A percentile compares a stretch with the other conserved stretches of the same genome.
Evolutionary conservation across 1,284 basidiomycete genomes (phyloP).

Genomic region (Irpex rosettiformis): DNA sequence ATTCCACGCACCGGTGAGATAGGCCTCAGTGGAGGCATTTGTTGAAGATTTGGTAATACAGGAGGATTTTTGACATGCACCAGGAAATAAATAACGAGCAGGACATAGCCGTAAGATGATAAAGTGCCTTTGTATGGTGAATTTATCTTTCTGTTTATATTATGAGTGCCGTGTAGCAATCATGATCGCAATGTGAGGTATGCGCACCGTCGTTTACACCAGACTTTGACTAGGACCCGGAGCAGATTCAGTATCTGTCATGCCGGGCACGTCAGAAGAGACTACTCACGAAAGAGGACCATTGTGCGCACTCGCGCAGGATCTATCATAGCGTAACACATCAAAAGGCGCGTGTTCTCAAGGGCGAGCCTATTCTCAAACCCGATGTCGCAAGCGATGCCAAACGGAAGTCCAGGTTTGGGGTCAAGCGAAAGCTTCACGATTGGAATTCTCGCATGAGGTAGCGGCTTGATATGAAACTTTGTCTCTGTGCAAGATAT

Average conservation of each 20-base stretch:
- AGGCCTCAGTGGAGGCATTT: slow-evolving; percentile 82
- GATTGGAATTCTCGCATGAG: slow-evolving; percentile 97
- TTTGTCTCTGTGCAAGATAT: slow-evolving; percentile 73
- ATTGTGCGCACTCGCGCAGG: slow-evolving; percentile 90
- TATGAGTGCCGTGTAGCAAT: neutral
- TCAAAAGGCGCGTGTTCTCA: slow-evolving; percentile 93
- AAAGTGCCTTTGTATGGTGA: slow-evolving; percentile 96
- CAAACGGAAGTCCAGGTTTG: slow-evolving; percentile 83
- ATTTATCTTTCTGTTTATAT: slow-evolving; percentile 81
- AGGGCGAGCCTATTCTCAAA: slow-evolving; percentile 97
- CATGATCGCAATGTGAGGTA: too few species aligned
- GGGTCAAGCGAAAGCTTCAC: slow-evolving; percentile 95
- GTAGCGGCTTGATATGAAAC: slow-evolving; percentile 95
- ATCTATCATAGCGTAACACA: slow-evolving; percentile 98
- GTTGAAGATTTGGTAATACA: slow-evolving; percentile 88
- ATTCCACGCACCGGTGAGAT: slow-evolving; percentile 59
- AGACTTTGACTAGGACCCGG: slow-evolving; percentile 81
- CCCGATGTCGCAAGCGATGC: slow-evolving; percentile 96
- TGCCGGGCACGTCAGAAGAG: neutral
- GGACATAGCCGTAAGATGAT: slow-evolving; percentile 96
- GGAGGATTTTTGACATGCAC: slow-evolving; percentile 96
- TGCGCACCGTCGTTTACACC: slow-evolving; percentile 88
- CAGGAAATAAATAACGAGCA: slow-evolving; percentile 96
- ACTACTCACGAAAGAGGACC: slow-evolving; percentile 87
- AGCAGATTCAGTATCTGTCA: neutral